Conservation (phyloP, 352 stramenopile genomes). For the Phytophthora brassicae region DNA sequence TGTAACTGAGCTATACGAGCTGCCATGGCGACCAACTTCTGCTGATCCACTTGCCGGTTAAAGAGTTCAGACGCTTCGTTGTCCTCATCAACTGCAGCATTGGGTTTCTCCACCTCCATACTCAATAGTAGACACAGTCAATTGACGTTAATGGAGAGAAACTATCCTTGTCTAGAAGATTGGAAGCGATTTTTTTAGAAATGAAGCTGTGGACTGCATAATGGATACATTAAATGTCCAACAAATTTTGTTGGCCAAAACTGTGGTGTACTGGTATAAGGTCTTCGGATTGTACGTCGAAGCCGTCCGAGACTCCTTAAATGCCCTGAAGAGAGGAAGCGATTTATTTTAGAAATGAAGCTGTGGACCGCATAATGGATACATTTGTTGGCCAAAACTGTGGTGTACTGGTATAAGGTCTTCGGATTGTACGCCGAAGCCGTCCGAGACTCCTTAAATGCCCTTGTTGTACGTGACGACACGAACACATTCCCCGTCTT, state of each 20-base stretch:
- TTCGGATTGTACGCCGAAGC: too few relatives aligned
- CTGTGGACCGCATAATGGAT: too few relatives aligned
- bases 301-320: too few relatives aligned
- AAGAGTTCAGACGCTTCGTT: constrained; percentile 56
- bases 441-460: too few relatives aligned
- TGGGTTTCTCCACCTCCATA: constrained; percentile 25
- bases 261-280: too few relatives aligned
- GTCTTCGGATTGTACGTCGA: too few relatives aligned
- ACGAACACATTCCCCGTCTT: constrained; percentile 54
- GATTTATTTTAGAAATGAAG: too few relatives aligned
- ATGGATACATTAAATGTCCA: too few relatives aligned
- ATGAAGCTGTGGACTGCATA: too few relatives aligned
- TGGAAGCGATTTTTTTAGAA: too few relatives aligned
- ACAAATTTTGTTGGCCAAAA: too few relatives aligned
- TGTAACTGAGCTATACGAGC: constrained; percentile 63
- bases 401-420: constrained; percentile 11
- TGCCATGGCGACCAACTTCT: constrained; percentile 65
- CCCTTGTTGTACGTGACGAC: constrained; percentile 86
- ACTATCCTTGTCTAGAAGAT: constrained; percentile 14
- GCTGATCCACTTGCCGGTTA: constrained; percentile 64
- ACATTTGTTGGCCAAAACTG: constrained; percentile 1
- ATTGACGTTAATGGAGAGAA: constrained; percentile 2
- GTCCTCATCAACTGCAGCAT: neutral
- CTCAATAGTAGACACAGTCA: neutral
- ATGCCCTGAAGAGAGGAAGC: too few relatives aligned